Evolutionary conservation across 768 basidiomycete species (phyloP), one percentile per base, ranked within the genome.

Genomic region (Suillus subalutaceus): DNA sequence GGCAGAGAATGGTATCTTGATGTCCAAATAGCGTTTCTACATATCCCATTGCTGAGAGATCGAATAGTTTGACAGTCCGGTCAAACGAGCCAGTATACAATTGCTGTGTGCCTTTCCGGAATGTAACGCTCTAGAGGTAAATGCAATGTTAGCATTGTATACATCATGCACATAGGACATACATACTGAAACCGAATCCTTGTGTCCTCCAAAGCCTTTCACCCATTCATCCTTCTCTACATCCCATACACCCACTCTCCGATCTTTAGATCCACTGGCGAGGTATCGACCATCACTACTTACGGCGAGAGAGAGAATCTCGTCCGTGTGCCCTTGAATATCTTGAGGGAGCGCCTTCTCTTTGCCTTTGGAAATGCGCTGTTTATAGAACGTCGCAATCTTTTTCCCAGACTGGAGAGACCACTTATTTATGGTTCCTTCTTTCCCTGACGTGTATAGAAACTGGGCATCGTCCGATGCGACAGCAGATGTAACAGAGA

Each of bases 11-110:
- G 37, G 87, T 85, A 72, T 98, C 96, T 79, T 99, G 97, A 74
- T 99, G 97, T 1, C 97, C 97, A 74, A 97, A 99, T 5, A 99
- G 82, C 9, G 97, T 98, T 76, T 99, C 97, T 64, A 99, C 90
- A 72, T 96, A 95, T 12, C 94, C 95, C 84, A 97, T 86, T 6
- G 93, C 92, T 67, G 80, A 85, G 56, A 86, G 80, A 74, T 92
- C 96, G 77, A 91, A 97, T 3, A 98, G 82, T 77, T 97, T 97
- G 64, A 97, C 74, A 0, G 96, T 95, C 16, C 96, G 91, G 75
- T 99, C 93, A 74, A 89, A 88, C 20, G 94, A 91, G 46, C 85
- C 87, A 20, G 90, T 86, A 78, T 92, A 92, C 37, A 96, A 79
- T 38, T 77, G 75, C 63, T 88, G 82, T 3, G 92, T 88, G 56